Conservation (phyloP, 257 asterid species). For the Anisodus tanguticus region DNA sequence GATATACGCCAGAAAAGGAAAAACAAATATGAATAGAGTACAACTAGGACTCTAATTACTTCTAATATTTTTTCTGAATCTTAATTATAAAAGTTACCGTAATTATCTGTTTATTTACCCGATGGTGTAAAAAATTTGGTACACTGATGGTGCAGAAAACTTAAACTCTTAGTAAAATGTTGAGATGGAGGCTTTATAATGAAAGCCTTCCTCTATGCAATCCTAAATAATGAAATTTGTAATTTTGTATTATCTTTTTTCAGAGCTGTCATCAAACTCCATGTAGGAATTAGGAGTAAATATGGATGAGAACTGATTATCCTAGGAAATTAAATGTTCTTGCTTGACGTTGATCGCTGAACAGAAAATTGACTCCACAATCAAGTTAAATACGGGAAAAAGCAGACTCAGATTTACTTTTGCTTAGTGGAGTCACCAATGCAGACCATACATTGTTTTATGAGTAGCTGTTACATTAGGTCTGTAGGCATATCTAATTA, state of each 20-base stretch:
- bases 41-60: too few species aligned
- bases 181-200: slow-evolving; percentile 16
- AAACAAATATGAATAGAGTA: too few species aligned
- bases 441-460: background rate
- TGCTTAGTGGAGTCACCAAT: slow-evolving; percentile 22
- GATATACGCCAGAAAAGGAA: background rate
- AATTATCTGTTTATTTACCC: too few species aligned
- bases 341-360: background rate
- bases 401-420: background rate
- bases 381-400: background rate
- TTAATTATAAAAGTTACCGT: too few species aligned
- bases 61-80: too few species aligned
- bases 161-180: background rate
- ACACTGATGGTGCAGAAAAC: too few species aligned
- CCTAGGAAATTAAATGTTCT: slow-evolving; percentile 12
- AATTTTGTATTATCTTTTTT: background rate
- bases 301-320: slow-evolving; percentile 15
- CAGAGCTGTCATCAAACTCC: slow-evolving; percentile 22
- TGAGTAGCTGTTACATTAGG: background rate
- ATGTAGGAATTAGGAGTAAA: slow-evolving; percentile 5
- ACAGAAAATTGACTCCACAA: background rate
- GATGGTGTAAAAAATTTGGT: too few species aligned
- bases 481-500: slow-evolving; percentile 20
- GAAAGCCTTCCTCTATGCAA: background rate
- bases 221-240: slow-evolving; percentile 12